Evolutionary conservation across 2,329 filamentous ascomycete genomes (phyloP).

Genomic region (Colletotrichum eleusines): DNA sequence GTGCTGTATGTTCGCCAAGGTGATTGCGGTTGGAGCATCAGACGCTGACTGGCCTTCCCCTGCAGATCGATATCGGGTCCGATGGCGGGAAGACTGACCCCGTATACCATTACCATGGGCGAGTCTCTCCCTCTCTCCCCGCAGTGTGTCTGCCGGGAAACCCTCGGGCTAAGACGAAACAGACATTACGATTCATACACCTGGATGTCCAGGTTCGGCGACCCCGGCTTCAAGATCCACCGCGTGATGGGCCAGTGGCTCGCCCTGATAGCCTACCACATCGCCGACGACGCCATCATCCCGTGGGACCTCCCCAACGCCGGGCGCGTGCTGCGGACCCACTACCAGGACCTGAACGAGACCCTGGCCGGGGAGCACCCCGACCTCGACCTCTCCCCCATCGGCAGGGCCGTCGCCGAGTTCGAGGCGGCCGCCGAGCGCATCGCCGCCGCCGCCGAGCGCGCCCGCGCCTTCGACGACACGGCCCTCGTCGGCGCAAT

Average conservation of each 20-base stretch:
- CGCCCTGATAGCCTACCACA: conserved; percentile 32
- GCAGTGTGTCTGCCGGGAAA: neutral
- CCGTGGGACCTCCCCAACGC: conserved; percentile 37
- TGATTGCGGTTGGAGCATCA: neutral
- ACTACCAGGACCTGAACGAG: conserved; percentile 34
- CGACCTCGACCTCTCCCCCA: conserved; percentile 21
- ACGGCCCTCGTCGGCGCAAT: conserved; percentile 22
- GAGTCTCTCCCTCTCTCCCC: too few species aligned
- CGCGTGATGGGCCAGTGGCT: conserved; percentile 58
- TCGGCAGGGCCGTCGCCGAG: conserved; percentile 15
- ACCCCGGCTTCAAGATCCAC: conserved; percentile 63
- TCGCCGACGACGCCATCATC: conserved; percentile 33
- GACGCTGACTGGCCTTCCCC: neutral
- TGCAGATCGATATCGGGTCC: conserved; percentile 29
- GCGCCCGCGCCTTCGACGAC: conserved; percentile 29
- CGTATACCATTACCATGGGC: conserved; percentile 35
- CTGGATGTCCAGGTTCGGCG: conserved; percentile 65
- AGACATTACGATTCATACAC: conserved; percentile 50
- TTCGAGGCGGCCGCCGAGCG: conserved; percentile 27
- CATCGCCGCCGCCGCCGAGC: conserved; percentile 25
- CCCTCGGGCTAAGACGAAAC: neutral
- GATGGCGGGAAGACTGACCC: conserved; percentile 35
- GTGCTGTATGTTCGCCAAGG: conserved; percentile 2
- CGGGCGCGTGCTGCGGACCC: conserved; percentile 25
- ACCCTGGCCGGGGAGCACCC: conserved; percentile 18